Base-by-base conservation (phyloP, 2,329 filamentous ascomycete species). In the Arthroderma uncinatum region DNA sequence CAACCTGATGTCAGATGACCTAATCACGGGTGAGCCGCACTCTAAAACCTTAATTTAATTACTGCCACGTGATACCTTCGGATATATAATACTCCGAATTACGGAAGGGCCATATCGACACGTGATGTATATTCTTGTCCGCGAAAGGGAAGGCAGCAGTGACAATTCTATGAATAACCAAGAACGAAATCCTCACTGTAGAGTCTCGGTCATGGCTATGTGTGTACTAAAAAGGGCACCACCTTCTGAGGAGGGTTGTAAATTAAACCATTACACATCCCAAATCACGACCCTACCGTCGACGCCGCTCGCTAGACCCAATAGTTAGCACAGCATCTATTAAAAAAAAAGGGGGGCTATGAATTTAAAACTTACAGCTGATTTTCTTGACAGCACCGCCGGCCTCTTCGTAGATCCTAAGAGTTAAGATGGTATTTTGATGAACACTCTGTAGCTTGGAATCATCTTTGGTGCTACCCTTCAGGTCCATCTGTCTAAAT, bases 401-500 rank as follows among this genome's bases (percentile, higher is more conserved):
- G 42, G 78, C 77, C 57, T 80, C 80, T 66, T 90, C 82, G 69
- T 86, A 96, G 19, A 82, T 79, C 44, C 93, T 82, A 54, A 98
- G 77, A 1, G 84, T 95, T 67, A 82, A 89, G 68, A 98, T 88
- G 25, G 91, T 95, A 75, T 98, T 98, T 71, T 98, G 93, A 74
- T 98, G 93, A 50, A 93, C 83, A 9, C 93, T 97, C 76, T 89
- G 93, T 64, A 98, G 79, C 76, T 95, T 88, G 2, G 91, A 96
- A 70, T 97, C 91, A 67, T 95, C 90, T 69, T 89, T 89, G 57
- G 79, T 77, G 74, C 95, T 95, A 61, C 93, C 93, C 79, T 93
- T 95, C 63, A 98, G 79, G 73, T 98, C 93, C 93, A 98, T 97
- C 77, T 96, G 91, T 67, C 84, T 83, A 77, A 98, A 98, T 89